phyloP scores from a whole-genome alignment of 805 yeast genomes.

The Suhomyces canberraensis region DNA sequence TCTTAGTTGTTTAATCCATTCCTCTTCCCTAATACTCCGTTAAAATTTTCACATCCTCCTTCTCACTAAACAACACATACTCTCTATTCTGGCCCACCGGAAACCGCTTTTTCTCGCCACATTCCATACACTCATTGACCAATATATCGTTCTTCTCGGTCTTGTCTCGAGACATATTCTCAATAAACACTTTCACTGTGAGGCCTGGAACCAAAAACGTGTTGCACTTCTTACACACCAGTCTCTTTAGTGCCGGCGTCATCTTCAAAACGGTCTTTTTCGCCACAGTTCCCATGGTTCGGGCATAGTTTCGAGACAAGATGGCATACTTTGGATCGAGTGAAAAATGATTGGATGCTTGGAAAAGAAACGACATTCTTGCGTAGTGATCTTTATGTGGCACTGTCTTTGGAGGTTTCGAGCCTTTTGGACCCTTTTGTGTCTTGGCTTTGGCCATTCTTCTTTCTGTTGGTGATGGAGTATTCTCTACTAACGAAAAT shows the following conservation, averaged over 20 bases:
- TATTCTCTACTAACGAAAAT: no score
- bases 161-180: slow-evolving; percentile 37
- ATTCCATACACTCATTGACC: slow-evolving; percentile 46
- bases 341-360: slow-evolving; percentile 45
- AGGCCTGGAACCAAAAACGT: slow-evolving; percentile 49
- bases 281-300: slow-evolving; percentile 57
- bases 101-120: slow-evolving; percentile 53
- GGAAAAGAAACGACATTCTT: slow-evolving; percentile 57
- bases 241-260: slow-evolving; percentile 64
- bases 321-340: slow-evolving; percentile 26
- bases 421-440: not conserved
- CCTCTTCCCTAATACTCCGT: no score
- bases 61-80: slow-evolving; percentile 47
- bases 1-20: no score
- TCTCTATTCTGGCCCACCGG: slow-evolving; percentile 58
- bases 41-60: slow-evolving; percentile 26
- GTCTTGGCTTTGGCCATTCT: not conserved
- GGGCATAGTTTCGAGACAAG: slow-evolving; percentile 54
- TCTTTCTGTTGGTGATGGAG: not conserved
- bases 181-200: slow-evolving; percentile 36
- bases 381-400: slow-evolving; percentile 59
- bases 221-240: slow-evolving; percentile 66
- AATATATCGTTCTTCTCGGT: slow-evolving; percentile 43
- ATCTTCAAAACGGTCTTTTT: slow-evolving; percentile 65
- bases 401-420: slow-evolving; percentile 34